Percentiles rank a stretch among this genome's conserved stretches.
Evolutionary conservation across 2,329 filamentous ascomycete species (phyloP).

Genomic region (Fusarium miscanthi): DNA sequence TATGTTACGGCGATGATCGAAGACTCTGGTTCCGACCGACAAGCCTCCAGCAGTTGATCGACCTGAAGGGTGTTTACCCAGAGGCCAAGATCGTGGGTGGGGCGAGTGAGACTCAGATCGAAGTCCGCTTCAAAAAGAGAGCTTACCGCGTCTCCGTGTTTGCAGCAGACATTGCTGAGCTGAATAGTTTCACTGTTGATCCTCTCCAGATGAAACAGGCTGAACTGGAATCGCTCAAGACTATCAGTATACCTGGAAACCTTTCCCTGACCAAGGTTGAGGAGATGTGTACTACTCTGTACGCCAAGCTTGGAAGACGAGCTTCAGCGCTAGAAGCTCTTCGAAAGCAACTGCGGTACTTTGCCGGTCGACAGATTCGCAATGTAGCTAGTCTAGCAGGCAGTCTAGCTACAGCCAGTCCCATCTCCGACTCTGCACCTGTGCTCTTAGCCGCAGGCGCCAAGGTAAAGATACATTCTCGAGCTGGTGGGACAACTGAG

Average conservation of each 20-base stretch:
- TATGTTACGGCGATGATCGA: background rate
- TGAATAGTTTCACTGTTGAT: background rate
- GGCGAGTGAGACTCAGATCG: background rate
- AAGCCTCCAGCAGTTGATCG: background rate
- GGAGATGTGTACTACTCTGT: background rate
- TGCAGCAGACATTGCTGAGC: background rate
- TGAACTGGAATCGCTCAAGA: background rate
- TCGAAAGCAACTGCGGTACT: background rate
- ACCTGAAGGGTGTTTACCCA: background rate
- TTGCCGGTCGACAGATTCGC: background rate
- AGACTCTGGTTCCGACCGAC: background rate
- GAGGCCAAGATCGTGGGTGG: background rate
- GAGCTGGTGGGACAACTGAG: rapidly evolving
- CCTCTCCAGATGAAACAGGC: background rate
- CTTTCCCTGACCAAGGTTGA: background rate
- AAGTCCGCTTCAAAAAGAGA: slow-evolving; percentile 5
- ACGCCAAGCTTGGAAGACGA: background rate
- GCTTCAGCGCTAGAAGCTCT: background rate
- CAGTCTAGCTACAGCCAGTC: slow-evolving; percentile 1
- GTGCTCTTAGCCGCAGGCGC: background rate
- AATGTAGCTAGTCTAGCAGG: background rate
- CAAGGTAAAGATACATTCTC: background rate
- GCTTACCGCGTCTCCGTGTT: background rate
- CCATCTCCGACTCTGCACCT: background rate
- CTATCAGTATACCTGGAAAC: background rate